These are phyloP conservation scores for Lipomyces kockii DNA, from an alignment of 805 yeast species.

Conservation along the genomic window DNA sequence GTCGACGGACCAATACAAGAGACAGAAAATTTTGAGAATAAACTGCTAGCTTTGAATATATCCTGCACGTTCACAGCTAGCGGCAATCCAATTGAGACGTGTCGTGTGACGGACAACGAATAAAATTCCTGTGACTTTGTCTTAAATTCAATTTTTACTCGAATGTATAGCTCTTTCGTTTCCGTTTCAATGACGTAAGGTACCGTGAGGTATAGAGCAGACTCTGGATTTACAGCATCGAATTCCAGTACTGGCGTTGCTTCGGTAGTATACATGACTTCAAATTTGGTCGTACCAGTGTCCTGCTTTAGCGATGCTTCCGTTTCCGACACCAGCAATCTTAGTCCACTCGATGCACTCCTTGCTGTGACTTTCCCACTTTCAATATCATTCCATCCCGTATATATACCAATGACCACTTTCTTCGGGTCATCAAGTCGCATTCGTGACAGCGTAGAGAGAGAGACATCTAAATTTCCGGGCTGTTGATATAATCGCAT, in stretches of 20 bases:
- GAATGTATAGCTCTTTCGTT: slow-evolving; percentile 36
- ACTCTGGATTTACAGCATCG: slow-evolving; percentile 8
- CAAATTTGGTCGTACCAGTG: background rate
- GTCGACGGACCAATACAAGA: slow-evolving; percentile 57
- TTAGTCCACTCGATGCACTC: slow-evolving; percentile 32
- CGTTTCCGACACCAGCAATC: slow-evolving; percentile 15
- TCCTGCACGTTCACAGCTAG: slow-evolving; percentile 83
- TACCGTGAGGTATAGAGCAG: slow-evolving; percentile 36
- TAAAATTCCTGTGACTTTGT: slow-evolving; percentile 36
- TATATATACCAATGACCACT: slow-evolving; percentile 21
- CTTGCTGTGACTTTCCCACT: slow-evolving; percentile 17
- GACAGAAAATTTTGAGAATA: slow-evolving; percentile 71
- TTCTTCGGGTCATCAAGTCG: slow-evolving; percentile 23
- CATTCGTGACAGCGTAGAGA: slow-evolving; percentile 18
- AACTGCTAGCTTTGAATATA: slow-evolving; percentile 59
- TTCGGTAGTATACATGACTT: slow-evolving; percentile 8
- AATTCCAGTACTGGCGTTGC: slow-evolving; percentile 10
- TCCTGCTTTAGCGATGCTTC: slow-evolving; percentile 1
- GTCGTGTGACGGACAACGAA: slow-evolving; percentile 34
- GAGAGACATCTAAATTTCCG: slow-evolving; percentile 28
- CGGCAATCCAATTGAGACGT: slow-evolving; percentile 48
- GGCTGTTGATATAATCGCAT: slow-evolving; percentile 30
- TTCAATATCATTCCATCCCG: slow-evolving; percentile 35
- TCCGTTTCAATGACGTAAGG: slow-evolving; percentile 42
- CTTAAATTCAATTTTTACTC: slow-evolving; percentile 39